These are phyloP conservation scores for Vitis amurensis DNA, from an alignment of 164 flowering plant species.

Conservation along the genomic window DNA sequence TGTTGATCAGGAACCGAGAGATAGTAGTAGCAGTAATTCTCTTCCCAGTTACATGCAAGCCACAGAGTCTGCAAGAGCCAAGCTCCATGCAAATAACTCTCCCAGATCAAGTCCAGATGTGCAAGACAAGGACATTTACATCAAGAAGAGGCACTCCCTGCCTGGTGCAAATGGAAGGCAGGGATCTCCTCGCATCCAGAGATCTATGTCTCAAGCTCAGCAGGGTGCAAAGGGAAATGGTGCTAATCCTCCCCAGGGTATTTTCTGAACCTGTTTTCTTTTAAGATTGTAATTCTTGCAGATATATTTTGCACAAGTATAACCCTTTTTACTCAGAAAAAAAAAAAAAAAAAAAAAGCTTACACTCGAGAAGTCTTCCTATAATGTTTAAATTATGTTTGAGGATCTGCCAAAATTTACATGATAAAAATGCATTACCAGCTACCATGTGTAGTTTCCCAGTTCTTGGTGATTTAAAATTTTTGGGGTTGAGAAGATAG, in stretches of 20 bases:
- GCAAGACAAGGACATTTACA: slow-evolving; percentile 59
- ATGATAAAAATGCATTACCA: no score
- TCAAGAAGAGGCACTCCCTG: slow-evolving; percentile 76
- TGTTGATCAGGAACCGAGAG: slow-evolving; percentile 67
- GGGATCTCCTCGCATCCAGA: slow-evolving; percentile 75
- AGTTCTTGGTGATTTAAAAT: no score
- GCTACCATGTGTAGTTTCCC: no score
- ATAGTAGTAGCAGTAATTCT: slow-evolving; percentile 52
- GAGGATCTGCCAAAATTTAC: no score
- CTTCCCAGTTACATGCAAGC: slow-evolving; percentile 96
- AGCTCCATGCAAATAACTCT: slow-evolving; percentile 59
- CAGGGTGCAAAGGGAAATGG: slow-evolving; percentile 66
- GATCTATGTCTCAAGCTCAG: slow-evolving; percentile 65
- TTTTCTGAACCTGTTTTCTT: slow-evolving; percentile 10
- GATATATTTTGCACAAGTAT: not conserved
- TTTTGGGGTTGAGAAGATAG: no score
- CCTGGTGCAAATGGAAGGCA: slow-evolving; percentile 76
- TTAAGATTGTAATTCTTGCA: not conserved
- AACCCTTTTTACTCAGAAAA: not conserved
- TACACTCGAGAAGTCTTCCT: no score
- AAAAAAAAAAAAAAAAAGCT: not conserved
- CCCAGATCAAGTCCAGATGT: slow-evolving; percentile 90
- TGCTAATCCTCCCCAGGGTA: slow-evolving; percentile 51
- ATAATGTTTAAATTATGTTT: no score
- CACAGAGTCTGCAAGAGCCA: slow-evolving; percentile 95